Evolutionary conservation across 2,329 filamentous ascomycete species (phyloP).

Genomic region (Dactylellina haptotyla): DNA sequence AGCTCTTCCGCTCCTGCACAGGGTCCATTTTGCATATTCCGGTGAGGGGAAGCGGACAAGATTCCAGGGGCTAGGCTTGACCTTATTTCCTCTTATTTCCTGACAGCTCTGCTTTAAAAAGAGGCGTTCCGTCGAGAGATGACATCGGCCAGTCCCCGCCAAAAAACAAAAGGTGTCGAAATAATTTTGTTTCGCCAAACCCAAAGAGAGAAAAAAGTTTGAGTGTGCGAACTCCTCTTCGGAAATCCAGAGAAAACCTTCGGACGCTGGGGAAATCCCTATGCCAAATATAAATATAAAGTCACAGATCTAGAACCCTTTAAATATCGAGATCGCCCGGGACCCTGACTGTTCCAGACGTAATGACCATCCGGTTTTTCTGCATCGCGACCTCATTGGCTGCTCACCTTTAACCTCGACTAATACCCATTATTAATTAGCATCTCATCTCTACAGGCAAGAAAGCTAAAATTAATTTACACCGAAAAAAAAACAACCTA

Average conservation of each 20-base stretch:
- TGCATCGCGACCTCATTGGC: constrained; percentile 32
- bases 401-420: background rate
- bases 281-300: constrained; percentile 21
- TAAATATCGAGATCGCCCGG: constrained; percentile 4
- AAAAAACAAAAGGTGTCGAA: background rate
- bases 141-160: constrained; percentile 40
- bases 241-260: background rate
- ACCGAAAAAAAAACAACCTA: too few species aligned
- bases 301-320: constrained; percentile 7
- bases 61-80: constrained; percentile 26
- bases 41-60: background rate
- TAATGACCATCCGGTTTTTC: constrained; percentile 20
- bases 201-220: constrained; percentile 5
- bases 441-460: background rate
- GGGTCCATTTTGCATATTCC: constrained; percentile 29
- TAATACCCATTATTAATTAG: background rate
- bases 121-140: constrained; percentile 40
- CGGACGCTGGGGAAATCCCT: constrained; percentile 3
- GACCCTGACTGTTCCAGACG: constrained; percentile 13
- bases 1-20: constrained; percentile 22
- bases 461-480: too few species aligned
- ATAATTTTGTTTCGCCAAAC: constrained; percentile 16
- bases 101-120: constrained; percentile 8
- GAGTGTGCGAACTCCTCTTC: constrained; percentile 33
- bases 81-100: constrained; percentile 3